phyloP scores from a whole-genome alignment of 164 flowering plant genomes.

The Piper betle region DNA sequence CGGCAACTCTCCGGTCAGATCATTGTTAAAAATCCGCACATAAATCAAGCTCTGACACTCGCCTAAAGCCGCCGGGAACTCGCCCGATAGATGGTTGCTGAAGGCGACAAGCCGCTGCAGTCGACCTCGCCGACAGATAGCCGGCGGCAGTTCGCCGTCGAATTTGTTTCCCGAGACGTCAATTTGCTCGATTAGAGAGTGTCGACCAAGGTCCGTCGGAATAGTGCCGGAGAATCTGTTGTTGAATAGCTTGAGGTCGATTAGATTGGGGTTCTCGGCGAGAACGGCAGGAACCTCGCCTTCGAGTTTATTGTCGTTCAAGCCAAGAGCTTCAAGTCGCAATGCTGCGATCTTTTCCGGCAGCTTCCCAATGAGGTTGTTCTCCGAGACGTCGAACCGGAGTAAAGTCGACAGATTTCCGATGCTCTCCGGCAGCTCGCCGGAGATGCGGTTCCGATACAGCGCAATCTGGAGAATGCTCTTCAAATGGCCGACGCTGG shows the following conservation, averaged over 20 bases:
- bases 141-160: slow-evolving; percentile 41
- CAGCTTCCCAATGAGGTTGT: slow-evolving; percentile 39
- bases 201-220: slow-evolving; percentile 40
- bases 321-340: slow-evolving; percentile 27
- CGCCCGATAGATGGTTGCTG: slow-evolving; percentile 42
- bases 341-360: slow-evolving; percentile 38
- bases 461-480: slow-evolving; percentile 31
- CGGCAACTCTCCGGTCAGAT: slow-evolving; percentile 38
- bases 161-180: slow-evolving; percentile 60
- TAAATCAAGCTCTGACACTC: slow-evolving; percentile 36
- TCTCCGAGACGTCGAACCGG: slow-evolving; percentile 45
- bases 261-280: slow-evolving; percentile 24
- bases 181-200: slow-evolving; percentile 25
- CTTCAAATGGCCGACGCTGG: slow-evolving; percentile 28
- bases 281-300: slow-evolving; percentile 44
- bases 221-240: slow-evolving; percentile 49
- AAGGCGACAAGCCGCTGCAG: slow-evolving; percentile 26
- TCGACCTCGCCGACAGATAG: slow-evolving; percentile 32
- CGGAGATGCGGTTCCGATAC: slow-evolving; percentile 33
- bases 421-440: slow-evolving; percentile 44
- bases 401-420: slow-evolving; percentile 27
- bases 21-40: slow-evolving; percentile 35
- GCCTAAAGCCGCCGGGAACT: slow-evolving; percentile 31
- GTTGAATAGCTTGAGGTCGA: slow-evolving; percentile 40
- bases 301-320: slow-evolving; percentile 43